Conservation (phyloP, 1,284 basidiomycete species). For the Cystobasidium slooffiae region DNA sequence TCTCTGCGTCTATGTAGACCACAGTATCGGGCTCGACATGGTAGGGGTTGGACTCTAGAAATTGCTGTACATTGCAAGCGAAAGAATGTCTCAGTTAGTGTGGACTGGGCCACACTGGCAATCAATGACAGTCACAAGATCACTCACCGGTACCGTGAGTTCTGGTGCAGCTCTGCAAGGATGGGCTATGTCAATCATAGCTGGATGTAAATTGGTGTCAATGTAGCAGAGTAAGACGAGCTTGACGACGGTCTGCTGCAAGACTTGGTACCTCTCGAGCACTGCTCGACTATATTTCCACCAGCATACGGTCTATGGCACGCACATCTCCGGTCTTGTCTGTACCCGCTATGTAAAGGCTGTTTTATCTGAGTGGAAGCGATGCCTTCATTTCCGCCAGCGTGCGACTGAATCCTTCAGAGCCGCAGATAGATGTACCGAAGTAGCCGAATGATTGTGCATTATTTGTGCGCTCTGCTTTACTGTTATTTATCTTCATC, state of each 20-base stretch:
- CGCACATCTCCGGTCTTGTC: no score
- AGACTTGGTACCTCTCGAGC: no score
- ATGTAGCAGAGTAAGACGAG: no score
- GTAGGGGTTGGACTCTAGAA: constrained; percentile 21
- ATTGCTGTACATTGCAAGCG: background rate
- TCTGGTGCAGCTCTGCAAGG: constrained; percentile 18
- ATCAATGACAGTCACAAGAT: background rate
- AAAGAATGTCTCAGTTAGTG: background rate
- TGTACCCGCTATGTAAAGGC: background rate
- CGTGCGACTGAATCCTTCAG: no score
- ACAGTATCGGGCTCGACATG: constrained; percentile 1
- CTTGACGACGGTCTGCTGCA: no score
- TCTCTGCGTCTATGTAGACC: constrained; percentile 19
- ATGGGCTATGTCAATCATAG: constrained; percentile 16
- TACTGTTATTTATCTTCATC: no score
- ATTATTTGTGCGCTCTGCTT: no score
- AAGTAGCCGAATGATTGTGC: no score
- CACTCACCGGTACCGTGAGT: constrained; percentile 4
- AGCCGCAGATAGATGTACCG: no score
- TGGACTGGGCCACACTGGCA: background rate
- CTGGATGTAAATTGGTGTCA: background rate
- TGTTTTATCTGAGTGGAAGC: background rate
- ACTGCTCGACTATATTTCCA: no score
- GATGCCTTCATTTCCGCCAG: no score
- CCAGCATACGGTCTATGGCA: no score